Evolutionary conservation across 2,329 filamentous ascomycete genomes (phyloP), one percentile per base, ranked within the genome.

Genomic region (Mollisiaceae sp.): DNA sequence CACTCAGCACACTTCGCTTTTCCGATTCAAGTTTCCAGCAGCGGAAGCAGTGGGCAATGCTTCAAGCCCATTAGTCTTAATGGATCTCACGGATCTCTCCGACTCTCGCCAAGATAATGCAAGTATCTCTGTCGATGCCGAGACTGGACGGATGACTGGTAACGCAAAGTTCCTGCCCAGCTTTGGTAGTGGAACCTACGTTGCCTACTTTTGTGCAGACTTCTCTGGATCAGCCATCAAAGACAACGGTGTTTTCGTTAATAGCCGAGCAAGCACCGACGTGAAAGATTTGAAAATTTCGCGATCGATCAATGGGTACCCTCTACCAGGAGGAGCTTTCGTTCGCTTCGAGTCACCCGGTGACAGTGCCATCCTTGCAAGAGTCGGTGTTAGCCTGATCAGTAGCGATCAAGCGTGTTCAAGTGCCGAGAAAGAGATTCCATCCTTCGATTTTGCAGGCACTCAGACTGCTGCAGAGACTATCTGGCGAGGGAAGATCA

Each of bases 371-470:
- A 83, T 93, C 24, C 75, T 85, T 9, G 89, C 85, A 11, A 83
- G 91, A 57, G 87, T 91, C 8, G 90, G 89, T 0, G 80, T 91
- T 12, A 92, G 89, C 71, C 90, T 91, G 75, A 87, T 92, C 71
- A 90, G 86, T 73, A 79, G 80, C 4, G 81, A 85, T 0, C 85
- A 89, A 75, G 91, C 91, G 0, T 93, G 91, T 72, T 75, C 80
- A 8, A 90, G 88, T 73, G 90, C 87, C 0, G 88, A 92, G 75
- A 77, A 73, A 0, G 91, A 93, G 71, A 89, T 92, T 20, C 86
- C 90, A 0, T 75, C 83, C 86, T 87, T 2, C 86, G 84, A 91
- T 73, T 91, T 93, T 68, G 79, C 85, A 1, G 75, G 71, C 1
- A 82, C 87, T 0, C 80, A 83, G 3, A 71, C 75, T 1, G 81